Evolutionary conservation across 768 basidiomycete species (phyloP), one percentile per base, ranked within the genome.

Genomic region (Megacollybia marginata): DNA sequence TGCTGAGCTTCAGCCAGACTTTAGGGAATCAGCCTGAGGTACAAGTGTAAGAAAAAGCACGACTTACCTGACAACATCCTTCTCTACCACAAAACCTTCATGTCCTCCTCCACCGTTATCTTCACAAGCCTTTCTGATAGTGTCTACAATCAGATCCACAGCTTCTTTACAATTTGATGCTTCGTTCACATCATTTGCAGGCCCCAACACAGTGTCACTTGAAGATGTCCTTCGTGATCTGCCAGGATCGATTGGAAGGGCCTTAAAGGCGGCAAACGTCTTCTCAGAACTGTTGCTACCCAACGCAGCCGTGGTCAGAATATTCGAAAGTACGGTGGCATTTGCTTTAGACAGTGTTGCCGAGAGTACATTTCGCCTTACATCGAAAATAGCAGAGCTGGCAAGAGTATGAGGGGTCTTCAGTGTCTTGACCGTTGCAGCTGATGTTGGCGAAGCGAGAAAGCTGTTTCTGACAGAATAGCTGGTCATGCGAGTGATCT

Each of bases 1-100:
- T 80, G 75, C 62, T 86, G 83, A 2, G 94, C 94, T 56, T 96
- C 91, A 7, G 76, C 75, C 56, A 93, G 62, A 57, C 91, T 93
- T 55, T 49, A 44, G 51, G 35, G 51, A 35, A 48, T 20, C n/a
- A 44, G 19, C 47, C 50, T 54, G 45, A 58, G 49, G 34, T 44
- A 28, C 55, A 49, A 43, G 38, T 20, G 2, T 50, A 43, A 47
- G 43, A 33, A 52, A 52, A 44, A 48, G n/a, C 35, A 50, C 52
- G 52, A 63, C 78, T 59, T 54, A 88, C 89, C 90, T 85, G 18
- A 95, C 86, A 31, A 95, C 80, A 61, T 92, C 92, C 55, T 76
- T 78, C 34, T 83, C 71, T 2, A 57, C 67, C 43, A 93, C 69
- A 54, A 90, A 79, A 2, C 67, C 64, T 9, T 66, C 70, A 13